phyloP scores from a whole-genome alignment of 805 yeast genomes.

The Starmera dryadoides region DNA sequence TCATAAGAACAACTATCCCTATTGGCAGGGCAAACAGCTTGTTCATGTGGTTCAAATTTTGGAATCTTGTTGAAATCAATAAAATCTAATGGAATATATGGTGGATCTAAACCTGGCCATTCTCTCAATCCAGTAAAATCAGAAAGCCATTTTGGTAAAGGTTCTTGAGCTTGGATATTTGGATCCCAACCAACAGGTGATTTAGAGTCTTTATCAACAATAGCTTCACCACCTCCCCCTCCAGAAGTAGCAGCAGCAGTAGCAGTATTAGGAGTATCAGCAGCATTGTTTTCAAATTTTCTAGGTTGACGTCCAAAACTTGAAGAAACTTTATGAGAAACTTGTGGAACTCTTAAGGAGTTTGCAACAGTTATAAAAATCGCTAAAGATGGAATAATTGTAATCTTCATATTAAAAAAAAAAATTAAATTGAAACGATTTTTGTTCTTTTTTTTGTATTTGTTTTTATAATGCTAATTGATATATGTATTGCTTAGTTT shows the following conservation, averaged over 20 bases:
- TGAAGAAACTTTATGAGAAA: neutral
- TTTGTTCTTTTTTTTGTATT: no score
- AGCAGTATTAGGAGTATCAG: neutral
- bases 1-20: slow-evolving; percentile 73
- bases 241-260: neutral
- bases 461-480: no score
- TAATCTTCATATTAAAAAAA: neutral
- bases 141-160: slow-evolving; percentile 75
- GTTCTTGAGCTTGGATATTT: slow-evolving; percentile 22
- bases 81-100: slow-evolving; percentile 75
- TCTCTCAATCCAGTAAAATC: slow-evolving; percentile 62
- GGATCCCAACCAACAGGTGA: slow-evolving; percentile 22
- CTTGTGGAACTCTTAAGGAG: neutral
- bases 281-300: no score
- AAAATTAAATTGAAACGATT: neutral
- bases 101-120: slow-evolving; percentile 90
- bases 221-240: neutral
- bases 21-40: slow-evolving; percentile 53
- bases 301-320: neutral
- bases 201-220: slow-evolving; percentile 4
- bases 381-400: neutral
- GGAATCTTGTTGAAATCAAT: slow-evolving; percentile 53
- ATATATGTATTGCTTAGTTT: no score
- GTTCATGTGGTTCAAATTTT: slow-evolving; percentile 35
- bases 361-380: neutral